Conservation (phyloP, 208 protist genomes). For the Phytomonas francai region DNA sequence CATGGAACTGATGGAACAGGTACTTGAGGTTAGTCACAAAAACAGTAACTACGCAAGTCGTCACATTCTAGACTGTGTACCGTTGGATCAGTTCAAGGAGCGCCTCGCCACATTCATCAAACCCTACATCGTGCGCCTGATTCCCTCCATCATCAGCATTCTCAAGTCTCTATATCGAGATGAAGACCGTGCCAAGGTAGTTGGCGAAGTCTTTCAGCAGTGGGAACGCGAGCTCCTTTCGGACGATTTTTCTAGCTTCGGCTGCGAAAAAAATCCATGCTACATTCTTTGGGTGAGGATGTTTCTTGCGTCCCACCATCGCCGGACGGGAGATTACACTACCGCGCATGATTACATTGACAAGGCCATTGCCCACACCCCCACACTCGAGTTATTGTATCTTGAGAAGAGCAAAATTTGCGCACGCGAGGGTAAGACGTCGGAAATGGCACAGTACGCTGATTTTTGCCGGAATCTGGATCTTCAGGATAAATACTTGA, state of each 20-base stretch:
- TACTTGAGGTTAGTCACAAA: conserved; percentile 28
- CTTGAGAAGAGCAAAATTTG: conserved; percentile 86
- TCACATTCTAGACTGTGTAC: conserved; percentile 68
- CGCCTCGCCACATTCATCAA: conserved; percentile 37
- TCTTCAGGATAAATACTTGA: conserved; percentile 95
- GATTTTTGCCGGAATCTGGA: conserved; percentile 90
- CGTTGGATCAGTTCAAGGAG: conserved; percentile 57
- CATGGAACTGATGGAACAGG: conserved; percentile 57
- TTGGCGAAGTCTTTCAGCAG: conserved; percentile 68
- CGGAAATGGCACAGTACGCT: conserved; percentile 63
- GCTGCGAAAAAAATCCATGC: conserved; percentile 47
- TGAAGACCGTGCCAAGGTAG: conserved; percentile 45
- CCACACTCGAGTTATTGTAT: conserved; percentile 93
- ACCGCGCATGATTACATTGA: conserved; percentile 81
- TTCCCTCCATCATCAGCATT: conserved; percentile 91
- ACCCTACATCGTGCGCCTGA: conserved; percentile 79
- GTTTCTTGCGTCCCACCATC: conserved; percentile 89
- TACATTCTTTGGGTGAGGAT: conserved; percentile 85
- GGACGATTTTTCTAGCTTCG: conserved; percentile 63
- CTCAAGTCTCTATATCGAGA: conserved; percentile 90
- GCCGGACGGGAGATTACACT: conserved; percentile 44
- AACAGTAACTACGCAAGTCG: conserved; percentile 55
- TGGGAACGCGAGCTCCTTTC: conserved; percentile 53
- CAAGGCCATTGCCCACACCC: conserved; percentile 92
- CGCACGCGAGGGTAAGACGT: conserved; percentile 64